Evolutionary conservation across 2,329 filamentous ascomycete genomes (phyloP), one percentile per base, ranked within the genome.

Genomic region (Fusarium phyllophilum): DNA sequence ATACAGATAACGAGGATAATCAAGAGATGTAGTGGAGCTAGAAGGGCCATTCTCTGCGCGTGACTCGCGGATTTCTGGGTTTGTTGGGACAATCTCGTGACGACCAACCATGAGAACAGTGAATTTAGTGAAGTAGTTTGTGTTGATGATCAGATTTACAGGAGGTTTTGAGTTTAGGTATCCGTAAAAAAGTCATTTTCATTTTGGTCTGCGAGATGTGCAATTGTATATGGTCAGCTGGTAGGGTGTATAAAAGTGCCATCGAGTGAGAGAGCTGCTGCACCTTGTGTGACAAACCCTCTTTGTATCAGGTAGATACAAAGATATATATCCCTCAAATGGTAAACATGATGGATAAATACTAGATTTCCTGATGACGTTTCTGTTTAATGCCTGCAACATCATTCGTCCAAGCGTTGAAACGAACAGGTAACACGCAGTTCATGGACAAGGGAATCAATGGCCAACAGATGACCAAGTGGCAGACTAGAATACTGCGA

Each of bases 81-180:
- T 59, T 59, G 46, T 41, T 29, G 52, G 34, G 61, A 55, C 38
- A 60, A 71, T 56, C 66, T 60, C 45, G 67, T 71, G 71, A 73
- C 56, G 66, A 26, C 38, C 46, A 60, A 33, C 58, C 66, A 72
- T 48, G 48, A 24, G 61, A 67, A 61, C 24, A 46, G 18, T 42
- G 18, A 46, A 8, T 48, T 22, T 48, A 15, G 10, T 48, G 11
- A 48, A 26, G 9, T 22, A 10, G 11, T 12, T 18, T 18, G 24
- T 33, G 54, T 38, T 38, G 14, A 44, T 52, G 31, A 34, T 39
- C 18, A 42, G n/a, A 48, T 33, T 39, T 51, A 38, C 26, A 46
- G 5, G 10, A 36, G 26, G 14, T 22, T 46, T 44, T 15, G 10
- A 42, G 38, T 29, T 24, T 14, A 29, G 6, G 26, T 26, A 26